Conservation (phyloP, 495 filamentous ascomycete genomes). For the Neohortaea acidophila region DNA sequence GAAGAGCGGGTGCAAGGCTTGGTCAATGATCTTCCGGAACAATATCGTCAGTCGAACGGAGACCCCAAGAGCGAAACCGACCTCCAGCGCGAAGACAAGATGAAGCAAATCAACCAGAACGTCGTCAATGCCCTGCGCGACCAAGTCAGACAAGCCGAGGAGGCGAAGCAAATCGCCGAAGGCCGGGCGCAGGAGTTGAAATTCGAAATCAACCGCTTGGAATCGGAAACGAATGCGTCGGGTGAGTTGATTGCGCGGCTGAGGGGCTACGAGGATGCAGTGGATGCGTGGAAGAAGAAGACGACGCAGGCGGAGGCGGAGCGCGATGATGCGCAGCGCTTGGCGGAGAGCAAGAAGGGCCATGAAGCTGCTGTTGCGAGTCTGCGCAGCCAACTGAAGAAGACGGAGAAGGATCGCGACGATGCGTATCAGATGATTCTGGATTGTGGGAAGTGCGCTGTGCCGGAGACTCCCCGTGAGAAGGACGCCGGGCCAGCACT, state of each 20-base stretch:
- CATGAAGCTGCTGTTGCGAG: constrained; percentile 20
- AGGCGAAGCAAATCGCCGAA: constrained; percentile 21
- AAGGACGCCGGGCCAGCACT: too few species aligned
- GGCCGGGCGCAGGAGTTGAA: constrained; percentile 7
- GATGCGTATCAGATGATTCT: constrained; percentile 16
- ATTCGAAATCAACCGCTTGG: constrained; percentile 8
- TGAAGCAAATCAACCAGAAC: constrained; percentile 35
- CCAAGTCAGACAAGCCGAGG: constrained; percentile 34
- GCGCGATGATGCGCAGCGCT: constrained; percentile 14
- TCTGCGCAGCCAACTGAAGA: constrained; percentile 16
- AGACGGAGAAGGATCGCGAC: constrained; percentile 14
- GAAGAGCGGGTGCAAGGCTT: constrained; percentile 7
- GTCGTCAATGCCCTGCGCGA: constrained; percentile 36
- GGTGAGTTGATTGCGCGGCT: constrained; percentile 3
- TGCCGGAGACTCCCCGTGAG: too few species aligned
- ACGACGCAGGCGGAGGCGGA: constrained; percentile 15
- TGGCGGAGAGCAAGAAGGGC: constrained; percentile 21
- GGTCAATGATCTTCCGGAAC: background rate
- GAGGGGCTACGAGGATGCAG: constrained; percentile 14
- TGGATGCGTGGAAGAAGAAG: constrained; percentile 9
- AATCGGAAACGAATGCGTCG: constrained; percentile 8
- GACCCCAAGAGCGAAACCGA: constrained; percentile 16
- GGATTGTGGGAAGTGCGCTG: constrained; percentile 12
- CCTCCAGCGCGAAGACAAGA: constrained; percentile 34
- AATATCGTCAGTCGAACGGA: constrained; percentile 8